A percentile compares a stretch with the other conserved stretches of the same genome.
Evolutionary conservation across 352 stramenopile genomes (phyloP).

Genomic region (Phytopythium mirpurense): DNA sequence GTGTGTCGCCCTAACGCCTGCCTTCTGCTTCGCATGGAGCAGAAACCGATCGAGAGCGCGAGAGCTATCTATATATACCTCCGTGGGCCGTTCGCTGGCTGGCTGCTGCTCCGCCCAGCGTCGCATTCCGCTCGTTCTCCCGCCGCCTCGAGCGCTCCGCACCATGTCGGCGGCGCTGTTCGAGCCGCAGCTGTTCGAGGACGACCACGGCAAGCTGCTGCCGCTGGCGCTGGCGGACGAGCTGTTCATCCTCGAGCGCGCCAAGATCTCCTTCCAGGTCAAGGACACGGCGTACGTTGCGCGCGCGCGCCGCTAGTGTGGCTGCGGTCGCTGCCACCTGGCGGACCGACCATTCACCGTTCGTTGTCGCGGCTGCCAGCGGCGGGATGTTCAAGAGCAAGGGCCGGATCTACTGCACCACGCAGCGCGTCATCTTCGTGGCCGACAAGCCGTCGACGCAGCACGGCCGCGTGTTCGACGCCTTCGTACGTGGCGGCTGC

Average conservation of each 20-base stretch:
- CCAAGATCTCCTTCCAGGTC: conserved; percentile 75
- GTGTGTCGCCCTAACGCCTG: background rate
- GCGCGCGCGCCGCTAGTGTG: background rate
- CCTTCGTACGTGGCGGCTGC: conserved; percentile 43
- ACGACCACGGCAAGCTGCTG: conserved; percentile 60
- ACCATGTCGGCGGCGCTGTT: conserved; percentile 21
- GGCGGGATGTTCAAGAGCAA: conserved; percentile 55
- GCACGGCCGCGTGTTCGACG: conserved; percentile 61
- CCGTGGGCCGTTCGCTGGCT: background rate
- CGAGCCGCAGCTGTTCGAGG: conserved; percentile 59
- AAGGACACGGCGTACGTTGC: conserved; percentile 43
- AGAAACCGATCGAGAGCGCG: background rate
- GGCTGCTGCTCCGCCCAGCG: background rate
- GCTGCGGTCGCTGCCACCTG: background rate
- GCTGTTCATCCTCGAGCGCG: conserved; percentile 78
- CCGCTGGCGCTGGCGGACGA: conserved; percentile 77
- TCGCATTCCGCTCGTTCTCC: background rate
- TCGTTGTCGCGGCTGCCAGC: background rate
- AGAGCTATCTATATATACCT: background rate
- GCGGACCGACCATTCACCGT: no score
- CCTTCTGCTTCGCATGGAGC: background rate
- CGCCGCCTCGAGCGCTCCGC: no score
- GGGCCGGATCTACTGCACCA: conserved; percentile 82
- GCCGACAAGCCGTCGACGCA: conserved; percentile 64
- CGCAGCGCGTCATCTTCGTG: conserved; percentile 81